Conservation (phyloP, 2,329 filamentous ascomycete species). For the Alternaria incomplexa region DNA sequence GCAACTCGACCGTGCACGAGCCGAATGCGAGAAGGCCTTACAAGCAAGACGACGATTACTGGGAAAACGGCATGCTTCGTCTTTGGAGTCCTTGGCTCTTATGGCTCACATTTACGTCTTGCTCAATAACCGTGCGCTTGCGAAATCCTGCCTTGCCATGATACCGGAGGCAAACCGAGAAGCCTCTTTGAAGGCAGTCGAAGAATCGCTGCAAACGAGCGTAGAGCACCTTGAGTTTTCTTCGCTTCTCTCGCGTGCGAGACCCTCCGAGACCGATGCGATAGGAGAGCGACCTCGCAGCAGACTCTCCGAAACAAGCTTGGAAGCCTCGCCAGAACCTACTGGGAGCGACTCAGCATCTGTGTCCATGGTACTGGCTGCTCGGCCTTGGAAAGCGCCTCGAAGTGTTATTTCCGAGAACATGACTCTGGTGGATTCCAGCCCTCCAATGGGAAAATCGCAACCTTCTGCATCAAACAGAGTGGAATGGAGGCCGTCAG, state of each 20-base stretch:
- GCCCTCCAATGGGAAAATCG: neutral
- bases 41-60: conserved; percentile 30
- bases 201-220: conserved; percentile 18
- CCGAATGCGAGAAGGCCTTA: conserved; percentile 34
- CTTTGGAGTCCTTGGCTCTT: conserved; percentile 36
- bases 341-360: neutral
- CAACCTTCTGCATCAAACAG: neutral
- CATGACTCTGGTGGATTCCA: neutral
- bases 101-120: conserved; percentile 36
- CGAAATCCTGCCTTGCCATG: conserved; percentile 30
- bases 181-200: conserved; percentile 15
- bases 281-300: neutral
- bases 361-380: neutral
- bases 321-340: neutral
- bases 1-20: conserved; percentile 27
- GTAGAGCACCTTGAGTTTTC: conserved; percentile 30
- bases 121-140: conserved; percentile 25
- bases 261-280: neutral
- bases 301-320: conserved; percentile 4
- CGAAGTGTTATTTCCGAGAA: neutral
- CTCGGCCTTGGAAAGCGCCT: neutral
- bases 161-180: conserved; percentile 24
- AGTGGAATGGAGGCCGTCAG: neutral
- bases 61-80: conserved; percentile 30
- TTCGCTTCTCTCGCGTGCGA: conserved; percentile 14